Conservation (phyloP, 1,139 yeast genomes). For the Yarrowia galli region DNA sequence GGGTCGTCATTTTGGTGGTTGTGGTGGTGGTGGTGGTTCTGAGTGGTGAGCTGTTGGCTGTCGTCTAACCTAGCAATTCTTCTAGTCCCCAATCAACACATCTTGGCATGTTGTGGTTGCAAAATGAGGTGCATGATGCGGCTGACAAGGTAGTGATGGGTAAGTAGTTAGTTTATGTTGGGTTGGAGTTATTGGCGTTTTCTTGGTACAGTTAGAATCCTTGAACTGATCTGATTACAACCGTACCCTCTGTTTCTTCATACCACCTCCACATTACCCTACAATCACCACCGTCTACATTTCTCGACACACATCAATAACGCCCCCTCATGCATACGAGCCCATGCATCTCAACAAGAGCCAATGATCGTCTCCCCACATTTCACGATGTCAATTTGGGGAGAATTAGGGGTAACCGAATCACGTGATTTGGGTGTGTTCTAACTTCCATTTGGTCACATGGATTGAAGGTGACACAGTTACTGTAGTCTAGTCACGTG, state of each 20-base stretch:
- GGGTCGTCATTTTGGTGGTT: slow-evolving; percentile 1
- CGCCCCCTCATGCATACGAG: not conserved
- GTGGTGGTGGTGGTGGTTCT: not conserved
- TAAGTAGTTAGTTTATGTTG: not conserved
- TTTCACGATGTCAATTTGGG: not conserved
- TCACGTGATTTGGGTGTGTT: too few relatives aligned
- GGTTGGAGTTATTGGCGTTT: too few relatives aligned
- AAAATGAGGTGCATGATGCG: slow-evolving; percentile 15
- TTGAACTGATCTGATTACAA: not conserved
- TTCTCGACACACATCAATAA: not conserved
- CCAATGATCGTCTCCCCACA: slow-evolving; percentile 6
- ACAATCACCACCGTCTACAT: not conserved
- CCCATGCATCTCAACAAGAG: not conserved
- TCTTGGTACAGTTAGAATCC: not conserved
- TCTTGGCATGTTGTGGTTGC: slow-evolving; percentile 30
- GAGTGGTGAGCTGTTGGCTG: too few relatives aligned
- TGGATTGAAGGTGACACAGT: too few relatives aligned
- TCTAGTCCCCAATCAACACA: too few relatives aligned
- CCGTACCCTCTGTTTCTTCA: too few relatives aligned
- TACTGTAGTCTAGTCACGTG: too few relatives aligned
- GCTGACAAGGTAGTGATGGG: not conserved
- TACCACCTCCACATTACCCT: too few relatives aligned
- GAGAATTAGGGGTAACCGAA: too few relatives aligned
- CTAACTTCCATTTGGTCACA: too few relatives aligned
- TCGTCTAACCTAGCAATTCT: too few relatives aligned